A percentile compares a stretch with the other conserved stretches of the same genome.
Evolutionary conservation across 345 rosid species (phyloP).

Genomic region (Corchorus capsularis): DNA sequence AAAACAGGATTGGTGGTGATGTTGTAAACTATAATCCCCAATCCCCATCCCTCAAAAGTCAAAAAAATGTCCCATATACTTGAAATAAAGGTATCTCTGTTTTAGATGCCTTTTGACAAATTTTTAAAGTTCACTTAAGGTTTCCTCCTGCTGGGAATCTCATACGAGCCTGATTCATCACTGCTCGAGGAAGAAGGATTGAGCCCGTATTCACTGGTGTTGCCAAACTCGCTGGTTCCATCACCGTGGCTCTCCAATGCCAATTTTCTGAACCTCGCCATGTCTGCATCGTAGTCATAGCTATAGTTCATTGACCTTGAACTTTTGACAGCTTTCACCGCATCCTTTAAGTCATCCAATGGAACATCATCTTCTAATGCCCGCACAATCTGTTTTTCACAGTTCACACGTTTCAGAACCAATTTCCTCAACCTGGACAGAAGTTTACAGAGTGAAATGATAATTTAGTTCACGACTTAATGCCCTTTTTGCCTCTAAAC

Average conservation of each 20-base stretch:
- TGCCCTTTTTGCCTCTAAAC: too few species aligned
- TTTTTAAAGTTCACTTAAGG: background rate
- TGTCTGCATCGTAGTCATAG: slow-evolving; percentile 47
- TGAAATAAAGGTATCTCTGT: background rate
- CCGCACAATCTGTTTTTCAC: slow-evolving; percentile 57
- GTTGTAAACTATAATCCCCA: too few species aligned
- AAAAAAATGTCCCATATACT: background rate
- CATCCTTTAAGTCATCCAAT: slow-evolving; percentile 61
- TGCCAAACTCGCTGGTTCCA: slow-evolving; percentile 62
- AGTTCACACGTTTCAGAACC: background rate
- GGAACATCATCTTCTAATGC: slow-evolving; percentile 67
- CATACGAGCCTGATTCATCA: slow-evolving; percentile 18
- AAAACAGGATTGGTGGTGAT: background rate
- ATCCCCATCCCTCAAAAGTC: background rate
- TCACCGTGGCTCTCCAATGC: slow-evolving; percentile 43
- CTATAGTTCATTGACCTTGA: slow-evolving; percentile 30
- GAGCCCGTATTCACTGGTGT: slow-evolving; percentile 72
- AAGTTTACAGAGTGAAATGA: background rate
- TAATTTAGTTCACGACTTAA: background rate
- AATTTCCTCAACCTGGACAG: background rate
- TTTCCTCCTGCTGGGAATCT: slow-evolving; percentile 6
- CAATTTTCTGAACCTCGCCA: slow-evolving; percentile 50
- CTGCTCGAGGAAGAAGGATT: slow-evolving; percentile 70
- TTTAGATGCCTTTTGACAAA: background rate
- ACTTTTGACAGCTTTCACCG: slow-evolving; percentile 40